Base-by-base conservation (phyloP, 108 stramenopile genomes). In the Nitzschia putrida region DNA sequence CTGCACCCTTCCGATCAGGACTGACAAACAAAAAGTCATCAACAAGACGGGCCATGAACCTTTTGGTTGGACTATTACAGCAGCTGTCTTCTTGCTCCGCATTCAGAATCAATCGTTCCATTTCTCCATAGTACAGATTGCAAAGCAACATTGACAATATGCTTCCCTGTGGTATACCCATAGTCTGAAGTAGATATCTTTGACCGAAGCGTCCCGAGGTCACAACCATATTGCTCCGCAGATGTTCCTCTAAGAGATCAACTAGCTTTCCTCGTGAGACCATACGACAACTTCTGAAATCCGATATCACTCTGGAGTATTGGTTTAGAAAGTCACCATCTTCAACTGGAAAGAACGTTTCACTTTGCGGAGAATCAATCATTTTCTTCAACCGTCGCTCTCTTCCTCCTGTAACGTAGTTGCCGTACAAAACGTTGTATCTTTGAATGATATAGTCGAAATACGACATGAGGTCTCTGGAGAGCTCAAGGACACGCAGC, bases 1-100 rank as follows among this genome's bases (percentile, higher is more conserved):
- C 26, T 0, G 76, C 72, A 7, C 61, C 61, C 14, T 61, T 23
- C 26, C 68, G 64, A 39, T 80, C 60, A 3, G 85, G 79, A 14
- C 85, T 83, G 14, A 94, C 76, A n/a, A 91, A 67, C 22, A 96
- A 58, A 66, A 93, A 96, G 76, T 96, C 95, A 61, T 96, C 95
- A 20, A 91, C 85, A 53, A 87, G 71, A 0, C 95, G 78, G 22
- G 89, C 66, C 37, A 94, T 56, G 5, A 93, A 66, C 60, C 79
- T 61, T 53, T 70, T 24, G 22, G 42, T 21, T 63, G 49, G 29
- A 55, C 37, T 14, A 10, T 63, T 18, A 59, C 45, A 65, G 50
- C n/a, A 43, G 61, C 23, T 44, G 23, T 41, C 57, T 51, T 11
- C 59, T 26, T 55, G 69, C 55, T 59, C 66, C 49, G 3, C 71